Evolutionary conservation across 805 yeast species (phyloP).

Genomic region (Naumovozyma castellii): DNA sequence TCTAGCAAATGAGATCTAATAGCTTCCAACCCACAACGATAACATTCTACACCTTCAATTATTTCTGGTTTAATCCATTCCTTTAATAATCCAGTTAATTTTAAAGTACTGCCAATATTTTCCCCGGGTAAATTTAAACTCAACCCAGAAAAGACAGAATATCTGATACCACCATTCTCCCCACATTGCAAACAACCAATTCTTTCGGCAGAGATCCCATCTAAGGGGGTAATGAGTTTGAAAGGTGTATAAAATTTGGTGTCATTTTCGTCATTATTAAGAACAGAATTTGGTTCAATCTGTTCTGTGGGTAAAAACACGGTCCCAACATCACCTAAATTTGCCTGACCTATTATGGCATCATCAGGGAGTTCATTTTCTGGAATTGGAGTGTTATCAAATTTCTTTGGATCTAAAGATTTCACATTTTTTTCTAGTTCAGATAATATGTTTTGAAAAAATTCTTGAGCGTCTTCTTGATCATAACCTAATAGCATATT

Average conservation of each 20-base stretch:
- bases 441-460: conserved; percentile 69
- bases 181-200: conserved; percentile 89
- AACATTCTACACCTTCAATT: conserved; percentile 90
- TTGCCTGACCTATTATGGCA: conserved; percentile 33
- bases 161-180: conserved; percentile 86
- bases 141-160: conserved; percentile 66
- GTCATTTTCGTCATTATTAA: conserved; percentile 18
- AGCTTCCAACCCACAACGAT: conserved; percentile 72
- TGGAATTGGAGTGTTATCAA: conserved; percentile 10
- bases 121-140: conserved; percentile 58
- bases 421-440: conserved; percentile 45
- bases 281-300: conserved; percentile 56
- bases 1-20: conserved; percentile 42
- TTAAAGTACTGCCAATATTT: conserved; percentile 34
- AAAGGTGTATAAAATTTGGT: conserved; percentile 40
- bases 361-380: conserved; percentile 25
- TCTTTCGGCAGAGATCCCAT: conserved; percentile 79
- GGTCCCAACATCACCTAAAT: conserved; percentile 50
- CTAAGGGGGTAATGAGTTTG: conserved; percentile 76
- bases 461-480: conserved; percentile 96
- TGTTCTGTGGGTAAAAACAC: conserved; percentile 66
- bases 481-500: conserved; percentile 74
- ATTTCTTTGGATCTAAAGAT: conserved; percentile 11
- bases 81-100: conserved; percentile 44
- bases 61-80: conserved; percentile 74